These are phyloP conservation scores for Coemansia biformis DNA, from an alignment of 192 early-diverging fungal genomes.

Conservation along the genomic window DNA sequence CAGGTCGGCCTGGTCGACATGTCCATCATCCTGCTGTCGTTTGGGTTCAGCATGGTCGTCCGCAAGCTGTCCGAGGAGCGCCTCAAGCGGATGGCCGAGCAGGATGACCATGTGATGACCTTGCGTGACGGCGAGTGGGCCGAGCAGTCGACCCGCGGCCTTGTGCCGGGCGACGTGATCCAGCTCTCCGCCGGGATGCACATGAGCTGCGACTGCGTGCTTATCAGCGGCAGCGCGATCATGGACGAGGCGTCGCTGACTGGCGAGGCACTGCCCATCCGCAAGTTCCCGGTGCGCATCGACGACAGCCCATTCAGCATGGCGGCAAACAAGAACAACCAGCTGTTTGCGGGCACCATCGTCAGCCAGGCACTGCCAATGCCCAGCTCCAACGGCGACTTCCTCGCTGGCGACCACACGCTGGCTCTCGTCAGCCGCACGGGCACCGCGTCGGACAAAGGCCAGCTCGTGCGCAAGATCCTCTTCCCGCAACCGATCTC, in stretches of 20 bases:
- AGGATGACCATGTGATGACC: conserved; percentile 47
- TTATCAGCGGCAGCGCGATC: conserved; percentile 55
- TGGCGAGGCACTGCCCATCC: conserved; percentile 65
- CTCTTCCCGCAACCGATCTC: conserved; percentile 59
- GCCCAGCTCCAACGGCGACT: conserved; percentile 9
- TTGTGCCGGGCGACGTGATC: conserved; percentile 73
- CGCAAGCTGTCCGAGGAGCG: conserved; percentile 52
- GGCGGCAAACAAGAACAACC: conserved; percentile 47
- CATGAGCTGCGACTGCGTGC: conserved; percentile 51
- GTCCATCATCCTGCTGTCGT: conserved; percentile 51
- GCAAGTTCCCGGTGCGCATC: conserved; percentile 59
- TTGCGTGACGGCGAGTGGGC: conserved; percentile 57
- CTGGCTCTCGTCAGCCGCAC: conserved; percentile 57
- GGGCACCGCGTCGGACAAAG: conserved; percentile 58
- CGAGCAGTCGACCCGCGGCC: conserved; percentile 44
- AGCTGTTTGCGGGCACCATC: conserved; percentile 56
- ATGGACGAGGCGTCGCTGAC: conserved; percentile 66
- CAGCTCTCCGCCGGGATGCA: conserved; percentile 49
- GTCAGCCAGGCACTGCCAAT: conserved; percentile 52
- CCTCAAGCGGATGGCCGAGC: conserved; percentile 60
- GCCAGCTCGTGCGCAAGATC: conserved; percentile 64
- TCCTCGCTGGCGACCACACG: conserved; percentile 15
- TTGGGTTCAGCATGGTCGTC: conserved; percentile 52
- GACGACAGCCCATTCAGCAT: conserved; percentile 31
- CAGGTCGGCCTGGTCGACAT: conserved; percentile 55